Conservation (phyloP, 2,329 filamentous ascomycete genomes). For the Dactylellina sp. region DNA sequence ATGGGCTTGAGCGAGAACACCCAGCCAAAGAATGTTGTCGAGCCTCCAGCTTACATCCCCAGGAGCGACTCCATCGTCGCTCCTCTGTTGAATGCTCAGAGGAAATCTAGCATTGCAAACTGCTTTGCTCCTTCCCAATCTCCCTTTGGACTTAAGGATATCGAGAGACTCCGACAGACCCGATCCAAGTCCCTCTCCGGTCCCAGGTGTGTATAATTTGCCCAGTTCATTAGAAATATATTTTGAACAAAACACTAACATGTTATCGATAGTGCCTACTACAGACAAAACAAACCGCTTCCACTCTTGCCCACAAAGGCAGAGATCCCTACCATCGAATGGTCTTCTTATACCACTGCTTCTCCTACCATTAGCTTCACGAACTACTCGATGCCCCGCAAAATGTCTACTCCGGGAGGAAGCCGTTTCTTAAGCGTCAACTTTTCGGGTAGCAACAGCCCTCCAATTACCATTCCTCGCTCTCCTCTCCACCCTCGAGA, state of each 20-base stretch:
- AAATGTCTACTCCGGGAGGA: slow-evolving; percentile 47
- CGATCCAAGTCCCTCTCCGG: slow-evolving; percentile 49
- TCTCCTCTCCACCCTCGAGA: slow-evolving; percentile 38
- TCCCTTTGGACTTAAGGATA: slow-evolving; percentile 41
- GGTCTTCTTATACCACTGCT: slow-evolving; percentile 20
- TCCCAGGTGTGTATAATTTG: slow-evolving; percentile 10
- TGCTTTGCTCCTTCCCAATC: slow-evolving; percentile 21
- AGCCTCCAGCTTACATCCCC: slow-evolving; percentile 36
- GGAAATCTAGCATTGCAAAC: slow-evolving; percentile 51
- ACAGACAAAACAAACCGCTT: slow-evolving; percentile 44
- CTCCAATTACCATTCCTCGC: slow-evolving; percentile 29
- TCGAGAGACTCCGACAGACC: slow-evolving; percentile 45
- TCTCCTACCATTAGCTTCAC: slow-evolving; percentile 26
- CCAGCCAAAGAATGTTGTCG: slow-evolving; percentile 12
- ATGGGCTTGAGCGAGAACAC: slow-evolving; percentile 46
- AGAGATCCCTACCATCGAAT: slow-evolving; percentile 31
- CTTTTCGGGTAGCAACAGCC: slow-evolving; percentile 25
- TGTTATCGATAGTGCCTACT: slow-evolving; percentile 30
- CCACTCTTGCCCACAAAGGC: slow-evolving; percentile 27
- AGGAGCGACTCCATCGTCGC: slow-evolving; percentile 51
- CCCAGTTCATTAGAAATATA: background rate
- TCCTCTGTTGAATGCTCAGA: slow-evolving; percentile 31
- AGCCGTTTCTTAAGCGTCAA: slow-evolving; percentile 42
- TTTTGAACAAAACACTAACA: background rate
- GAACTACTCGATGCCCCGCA: slow-evolving; percentile 51